Evolutionary conservation across 768 basidiomycete genomes (phyloP), one percentile per base, ranked within the genome.

Genomic region (Phallus indusiatus): DNA sequence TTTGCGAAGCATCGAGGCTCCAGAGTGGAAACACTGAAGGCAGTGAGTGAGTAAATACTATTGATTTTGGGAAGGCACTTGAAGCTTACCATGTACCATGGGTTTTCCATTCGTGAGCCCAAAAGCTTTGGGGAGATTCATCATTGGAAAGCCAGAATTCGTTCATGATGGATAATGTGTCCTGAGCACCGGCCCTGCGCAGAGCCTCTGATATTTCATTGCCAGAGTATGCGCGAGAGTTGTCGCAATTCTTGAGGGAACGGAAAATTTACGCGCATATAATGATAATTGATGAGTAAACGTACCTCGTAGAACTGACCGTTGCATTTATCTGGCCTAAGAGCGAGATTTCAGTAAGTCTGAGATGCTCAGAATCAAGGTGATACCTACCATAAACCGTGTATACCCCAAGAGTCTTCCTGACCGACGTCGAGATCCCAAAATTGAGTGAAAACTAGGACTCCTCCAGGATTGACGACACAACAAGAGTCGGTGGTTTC

Each of bases 71-170:
- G 2, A 22, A 11, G 47, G 3, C 16, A 9, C 8, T n/a, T n/a
- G n/a, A n/a, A n/a, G n/a, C 54, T 12, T 46, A 55, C 53, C 59
- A 61, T 17, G 60, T 61, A 10, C 60, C 60, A 18, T 61, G 60
- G 17, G 60, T 61, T 36, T 57, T 34, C 60, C 60, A 61, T 56
- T 61, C 61, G 49, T 61, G 61, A 9, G 47, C 59, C 61, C 61
- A 61, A 56, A 61, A 61, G 17, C 16, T 36, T 17, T n/a, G 24
- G 20, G 61, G 46, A 22, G 47, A 33, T 16, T 61, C 58, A 22
- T 60, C 58, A 22, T 61, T 52, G 34, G 28, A 18, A 47, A 61
- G 24, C 61, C 61, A 61, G 34, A 50, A 60, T 37, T 60, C 52
- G 46, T 56, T 55, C 53, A 22, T 60, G 24, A 28, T 17, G 36